phyloP scores from a whole-genome alignment of 441 rosid genomes.

The Omphalea diandra region DNA sequence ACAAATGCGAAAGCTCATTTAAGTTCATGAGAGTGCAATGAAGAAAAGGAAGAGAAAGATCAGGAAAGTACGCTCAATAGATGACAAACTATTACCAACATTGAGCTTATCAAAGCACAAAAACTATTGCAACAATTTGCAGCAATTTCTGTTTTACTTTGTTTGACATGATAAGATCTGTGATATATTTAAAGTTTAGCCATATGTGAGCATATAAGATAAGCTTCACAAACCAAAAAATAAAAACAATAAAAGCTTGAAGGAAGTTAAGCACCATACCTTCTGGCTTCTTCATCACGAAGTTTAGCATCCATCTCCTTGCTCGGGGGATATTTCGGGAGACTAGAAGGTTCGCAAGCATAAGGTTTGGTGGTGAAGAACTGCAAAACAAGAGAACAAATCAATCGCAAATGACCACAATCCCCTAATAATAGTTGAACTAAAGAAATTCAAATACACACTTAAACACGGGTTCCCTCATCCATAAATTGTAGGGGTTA shows the following conservation, averaged over 20 bases:
- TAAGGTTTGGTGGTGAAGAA: constrained; percentile 74
- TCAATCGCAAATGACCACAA: constrained; percentile 12
- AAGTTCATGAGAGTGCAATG: background rate
- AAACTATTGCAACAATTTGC: background rate
- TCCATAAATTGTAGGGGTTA: background rate
- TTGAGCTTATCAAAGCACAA: background rate
- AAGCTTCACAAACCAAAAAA: background rate
- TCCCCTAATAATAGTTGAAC: background rate
- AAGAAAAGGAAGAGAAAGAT: background rate
- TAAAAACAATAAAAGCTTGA: constrained; percentile 12
- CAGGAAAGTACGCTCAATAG: background rate
- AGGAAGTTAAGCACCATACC: constrained; percentile 38
- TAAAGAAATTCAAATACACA: background rate
- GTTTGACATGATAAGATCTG: background rate
- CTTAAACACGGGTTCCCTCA: background rate
- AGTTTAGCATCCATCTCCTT: constrained; percentile 94
- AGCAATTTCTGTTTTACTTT: constrained; percentile 3
- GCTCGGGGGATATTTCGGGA: constrained; percentile 91
- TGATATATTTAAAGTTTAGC: background rate
- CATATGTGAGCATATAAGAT: background rate
- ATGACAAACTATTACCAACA: background rate
- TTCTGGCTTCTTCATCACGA: constrained; percentile 86
- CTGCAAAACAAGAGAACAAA: constrained; percentile 38
- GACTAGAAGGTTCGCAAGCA: constrained; percentile 90
- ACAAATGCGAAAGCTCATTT: background rate